Conservation (phyloP, 352 stramenopile species). For the Globisporangium heterothallicum region DNA sequence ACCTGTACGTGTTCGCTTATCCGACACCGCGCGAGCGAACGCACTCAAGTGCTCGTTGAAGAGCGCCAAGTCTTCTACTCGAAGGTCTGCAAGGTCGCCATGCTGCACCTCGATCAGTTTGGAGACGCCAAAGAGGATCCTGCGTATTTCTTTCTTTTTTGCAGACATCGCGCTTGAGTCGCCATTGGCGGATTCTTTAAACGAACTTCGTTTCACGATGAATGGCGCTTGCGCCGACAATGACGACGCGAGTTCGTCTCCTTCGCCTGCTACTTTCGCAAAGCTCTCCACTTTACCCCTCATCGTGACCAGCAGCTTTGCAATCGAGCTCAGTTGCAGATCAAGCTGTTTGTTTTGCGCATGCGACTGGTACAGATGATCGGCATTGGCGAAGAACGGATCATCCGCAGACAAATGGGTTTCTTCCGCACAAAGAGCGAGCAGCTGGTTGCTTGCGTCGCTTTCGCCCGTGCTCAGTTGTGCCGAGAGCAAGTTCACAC, state of each 20-base stretch:
- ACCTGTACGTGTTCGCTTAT: conserved; percentile 6
- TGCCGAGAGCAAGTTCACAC: conserved; percentile 4
- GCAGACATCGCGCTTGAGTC: neutral
- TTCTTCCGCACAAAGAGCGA: neutral
- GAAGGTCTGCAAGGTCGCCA: neutral
- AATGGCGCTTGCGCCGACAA: neutral
- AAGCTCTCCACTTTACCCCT: neutral
- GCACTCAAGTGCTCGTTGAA: conserved; percentile 4
- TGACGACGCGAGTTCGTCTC: neutral
- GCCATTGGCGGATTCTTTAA: neutral
- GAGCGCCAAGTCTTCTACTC: neutral
- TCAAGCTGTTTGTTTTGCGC: conserved; percentile 6
- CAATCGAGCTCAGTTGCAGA: conserved; percentile 5
- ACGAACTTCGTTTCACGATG: conserved; percentile 3
- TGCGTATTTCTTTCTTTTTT: neutral
- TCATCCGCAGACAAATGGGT: conserved; percentile 2
- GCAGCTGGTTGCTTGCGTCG: conserved; percentile 2
- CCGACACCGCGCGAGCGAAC: conserved; percentile 1
- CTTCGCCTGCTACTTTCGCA: neutral
- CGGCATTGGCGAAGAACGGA: conserved; percentile 8
- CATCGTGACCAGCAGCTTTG: conserved; percentile 1
- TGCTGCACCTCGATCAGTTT: neutral
- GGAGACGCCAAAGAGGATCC: neutral
- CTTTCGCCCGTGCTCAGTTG: neutral
- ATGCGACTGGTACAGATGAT: conserved; percentile 4